These are phyloP conservation scores for Calonectria pseudoreteaudii DNA, from an alignment of 2,329 filamentous ascomycete genomes.

Conservation along the genomic window DNA sequence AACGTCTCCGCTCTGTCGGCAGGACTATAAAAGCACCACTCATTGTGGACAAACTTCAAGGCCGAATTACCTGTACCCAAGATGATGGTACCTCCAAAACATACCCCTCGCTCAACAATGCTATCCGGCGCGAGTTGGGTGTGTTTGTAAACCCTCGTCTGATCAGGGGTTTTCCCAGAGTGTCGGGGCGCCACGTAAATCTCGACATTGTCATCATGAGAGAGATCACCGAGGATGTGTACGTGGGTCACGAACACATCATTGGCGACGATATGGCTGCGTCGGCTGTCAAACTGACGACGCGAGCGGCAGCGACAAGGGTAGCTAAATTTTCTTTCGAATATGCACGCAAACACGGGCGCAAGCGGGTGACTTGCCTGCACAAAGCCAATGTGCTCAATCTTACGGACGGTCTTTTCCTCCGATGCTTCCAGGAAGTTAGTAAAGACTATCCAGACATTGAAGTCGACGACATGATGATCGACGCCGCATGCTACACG, in stretches of 20 bases:
- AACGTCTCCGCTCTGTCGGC: constrained; percentile 3
- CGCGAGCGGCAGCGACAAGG: constrained; percentile 7
- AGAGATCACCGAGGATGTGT: constrained; percentile 20
- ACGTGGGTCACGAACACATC: constrained; percentile 7
- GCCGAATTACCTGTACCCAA: constrained; percentile 12
- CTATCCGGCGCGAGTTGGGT: constrained; percentile 16
- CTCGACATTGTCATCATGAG: constrained; percentile 21
- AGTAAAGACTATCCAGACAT: constrained; percentile 14
- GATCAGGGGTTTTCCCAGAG: constrained; percentile 11
- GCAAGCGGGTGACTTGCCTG: constrained; percentile 16
- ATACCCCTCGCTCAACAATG: constrained; percentile 21
- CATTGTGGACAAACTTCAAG: constrained; percentile 19
- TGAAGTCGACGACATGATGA: constrained; percentile 10
- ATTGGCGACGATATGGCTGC: constrained; percentile 16
- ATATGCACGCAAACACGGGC: constrained; percentile 4
- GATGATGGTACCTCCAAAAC: constrained; percentile 1
- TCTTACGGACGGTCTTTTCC: constrained; percentile 18
- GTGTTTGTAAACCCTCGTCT: constrained; percentile 16
- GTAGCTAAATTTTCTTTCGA: constrained; percentile 18
- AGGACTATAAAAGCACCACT: constrained; percentile 19
- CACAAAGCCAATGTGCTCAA: constrained; percentile 26
- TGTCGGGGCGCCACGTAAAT: neutral
- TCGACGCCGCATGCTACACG: constrained; percentile 13
- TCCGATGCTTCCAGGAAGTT: constrained; percentile 19
- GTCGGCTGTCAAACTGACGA: constrained; percentile 14